These are phyloP conservation scores for Protea cynaroides DNA, from an alignment of 164 flowering plant genomes.

Conservation along the genomic window DNA sequence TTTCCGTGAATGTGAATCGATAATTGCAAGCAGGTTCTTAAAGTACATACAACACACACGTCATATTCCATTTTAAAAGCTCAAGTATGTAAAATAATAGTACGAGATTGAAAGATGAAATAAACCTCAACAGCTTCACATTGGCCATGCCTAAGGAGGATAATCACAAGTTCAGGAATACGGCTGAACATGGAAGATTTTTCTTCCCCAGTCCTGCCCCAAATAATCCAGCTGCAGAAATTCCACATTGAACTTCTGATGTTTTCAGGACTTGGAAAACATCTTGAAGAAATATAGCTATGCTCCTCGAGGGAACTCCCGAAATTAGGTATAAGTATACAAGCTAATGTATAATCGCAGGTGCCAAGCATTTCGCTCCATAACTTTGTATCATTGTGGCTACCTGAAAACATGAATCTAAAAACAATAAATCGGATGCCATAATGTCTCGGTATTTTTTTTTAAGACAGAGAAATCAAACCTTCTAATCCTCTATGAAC, in stretches of 20 bases:
- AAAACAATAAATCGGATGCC: not conserved
- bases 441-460: not conserved
- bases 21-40: conserved; percentile 49
- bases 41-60: conserved; percentile 2
- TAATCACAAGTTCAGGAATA: conserved; percentile 49
- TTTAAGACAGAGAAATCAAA: not conserved
- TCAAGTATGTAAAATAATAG: not conserved
- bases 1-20: conserved; percentile 55
- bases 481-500: not conserved
- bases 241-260: conserved; percentile 31
- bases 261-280: conserved; percentile 42
- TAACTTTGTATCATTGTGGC: conserved; percentile 36
- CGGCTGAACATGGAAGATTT: conserved; percentile 47
- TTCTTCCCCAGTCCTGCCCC: conserved; percentile 53
- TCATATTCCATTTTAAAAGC: conserved; percentile 6
- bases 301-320: conserved; percentile 28
- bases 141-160: conserved; percentile 72
- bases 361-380: conserved; percentile 73
- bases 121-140: conserved; percentile 83
- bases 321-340: conserved; percentile 42
- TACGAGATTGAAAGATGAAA: conserved; percentile 2
- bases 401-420: conserved; percentile 38
- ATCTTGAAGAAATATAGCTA: conserved; percentile 26
- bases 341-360: conserved; percentile 59
- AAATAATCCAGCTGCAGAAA: conserved; percentile 73